phyloP scores from a whole-genome alignment of 2,329 filamentous ascomycete genomes.

The Clarireedia monteithiana region DNA sequence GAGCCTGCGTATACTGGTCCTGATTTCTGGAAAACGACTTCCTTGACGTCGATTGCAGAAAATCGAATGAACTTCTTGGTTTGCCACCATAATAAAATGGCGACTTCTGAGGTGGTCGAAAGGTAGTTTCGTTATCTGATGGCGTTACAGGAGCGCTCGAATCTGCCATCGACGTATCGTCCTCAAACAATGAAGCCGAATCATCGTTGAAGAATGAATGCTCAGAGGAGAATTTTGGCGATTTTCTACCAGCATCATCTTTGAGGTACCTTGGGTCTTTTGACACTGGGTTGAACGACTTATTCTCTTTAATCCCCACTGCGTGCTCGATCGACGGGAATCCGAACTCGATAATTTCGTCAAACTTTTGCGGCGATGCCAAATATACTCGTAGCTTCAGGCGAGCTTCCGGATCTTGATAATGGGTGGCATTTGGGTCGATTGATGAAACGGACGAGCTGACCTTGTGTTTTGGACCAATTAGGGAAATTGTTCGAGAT shows the following conservation, averaged over 20 bases:
- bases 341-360: constrained; percentile 89
- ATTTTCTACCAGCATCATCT: constrained; percentile 23
- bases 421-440: constrained; percentile 71
- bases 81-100: constrained; percentile 22
- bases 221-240: constrained; percentile 39
- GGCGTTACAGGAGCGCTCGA: constrained; percentile 43
- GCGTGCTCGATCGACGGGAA: constrained; percentile 60
- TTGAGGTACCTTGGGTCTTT: constrained; percentile 1
- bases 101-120: constrained; percentile 22
- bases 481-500: constrained; percentile 48
- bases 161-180: constrained; percentile 47
- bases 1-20: constrained; percentile 40
- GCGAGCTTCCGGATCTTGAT: constrained; percentile 82
- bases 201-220: constrained; percentile 54
- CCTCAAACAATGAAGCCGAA: constrained; percentile 45
- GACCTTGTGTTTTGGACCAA: constrained; percentile 31
- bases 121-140: constrained; percentile 21
- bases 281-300: constrained; percentile 16
- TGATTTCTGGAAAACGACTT: constrained; percentile 24
- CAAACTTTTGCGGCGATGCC: constrained; percentile 87
- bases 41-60: constrained; percentile 22
- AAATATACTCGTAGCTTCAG: constrained; percentile 80
- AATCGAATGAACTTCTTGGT: constrained; percentile 34
- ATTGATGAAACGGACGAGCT: constrained; percentile 40
- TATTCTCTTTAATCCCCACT: constrained; percentile 30